phyloP scores from a whole-genome alignment of 1,139 yeast species.

The Dujonia santamariae region DNA sequence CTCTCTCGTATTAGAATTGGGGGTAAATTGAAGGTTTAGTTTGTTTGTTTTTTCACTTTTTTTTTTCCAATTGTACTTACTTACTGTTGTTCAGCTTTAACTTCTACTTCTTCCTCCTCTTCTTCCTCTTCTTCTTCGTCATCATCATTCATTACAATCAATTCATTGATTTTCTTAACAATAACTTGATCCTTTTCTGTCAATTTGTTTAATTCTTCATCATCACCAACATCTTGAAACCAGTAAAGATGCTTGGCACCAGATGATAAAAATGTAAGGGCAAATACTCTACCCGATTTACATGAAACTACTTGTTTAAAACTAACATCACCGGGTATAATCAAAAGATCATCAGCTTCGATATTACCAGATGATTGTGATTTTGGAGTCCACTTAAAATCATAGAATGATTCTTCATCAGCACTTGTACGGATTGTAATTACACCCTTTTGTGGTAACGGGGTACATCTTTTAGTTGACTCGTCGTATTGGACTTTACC shows the following conservation, averaged over 20 bases:
- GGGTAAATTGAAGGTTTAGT: no score
- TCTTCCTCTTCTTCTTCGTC: constrained; percentile 47
- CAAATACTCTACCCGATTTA: constrained; percentile 80
- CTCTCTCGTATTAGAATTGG: no score
- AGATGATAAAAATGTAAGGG: constrained; percentile 75
- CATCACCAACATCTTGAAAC: constrained; percentile 76
- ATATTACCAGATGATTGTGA: constrained; percentile 29
- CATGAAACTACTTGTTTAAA: constrained; percentile 77
- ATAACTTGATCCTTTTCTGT: constrained; percentile 61
- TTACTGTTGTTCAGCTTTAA: constrained; percentile 9
- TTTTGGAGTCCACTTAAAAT: constrained; percentile 44
- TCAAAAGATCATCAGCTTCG: constrained; percentile 65
- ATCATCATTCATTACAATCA: constrained; percentile 45
- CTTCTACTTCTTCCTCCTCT: constrained; percentile 17
- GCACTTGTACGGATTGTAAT: constrained; percentile 59
- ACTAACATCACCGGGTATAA: constrained; percentile 91
- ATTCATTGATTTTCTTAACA: constrained; percentile 48
- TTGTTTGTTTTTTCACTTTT: no score
- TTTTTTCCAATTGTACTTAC: constrained; percentile 13
- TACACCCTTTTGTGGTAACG: constrained; percentile 73
- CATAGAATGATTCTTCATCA: constrained; percentile 51
- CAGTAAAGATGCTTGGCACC: constrained; percentile 86
- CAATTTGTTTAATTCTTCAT: constrained; percentile 50
- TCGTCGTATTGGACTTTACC: constrained; percentile 80
- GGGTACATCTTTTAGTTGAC: constrained; percentile 67